Base-by-base conservation (phyloP, 2,329 filamentous ascomycete genomes). In the Sordariomycetes sp. region DNA sequence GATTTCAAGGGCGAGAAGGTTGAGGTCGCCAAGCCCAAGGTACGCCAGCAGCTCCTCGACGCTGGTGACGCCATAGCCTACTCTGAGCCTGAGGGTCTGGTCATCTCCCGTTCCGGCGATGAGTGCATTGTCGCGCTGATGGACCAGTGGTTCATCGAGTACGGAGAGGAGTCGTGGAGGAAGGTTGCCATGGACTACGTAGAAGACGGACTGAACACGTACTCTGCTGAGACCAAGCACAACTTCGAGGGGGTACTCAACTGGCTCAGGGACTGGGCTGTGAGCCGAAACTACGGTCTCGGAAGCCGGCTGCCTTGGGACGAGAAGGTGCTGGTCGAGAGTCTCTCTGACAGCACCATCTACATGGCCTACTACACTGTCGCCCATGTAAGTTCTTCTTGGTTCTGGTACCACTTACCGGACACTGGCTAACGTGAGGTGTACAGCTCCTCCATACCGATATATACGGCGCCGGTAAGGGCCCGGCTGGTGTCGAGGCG, bases 141-240 rank as follows among this genome's bases (percentile, higher is more conserved):
- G 68, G 93, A 97, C 66, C 94, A 99, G 74, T 99, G 94, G 92
- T 99, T 96, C 75, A 78, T 99, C 66, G 93, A 97, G 74, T 99
- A 99, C 68, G 94, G 94, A 61, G 89, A 92, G 73, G 89, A 90
- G 51, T 81, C 86, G 55, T 97, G 94, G 94, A 89, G 89, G 68
- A 75, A 88, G 62, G 78, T 81, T 51, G 90, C 88, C 16, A 77
- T 92, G 58, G 80, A 86, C 64, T 86, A 88, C 69, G 84, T 96
- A 53, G 81, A 82, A 58, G 84, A 86, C 67, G 81, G 79, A 59
- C 75, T 97, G 61, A 89, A 97, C 72, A 89, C 89, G 8, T 97
- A 89, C 74, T 83, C 79, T n/a, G 70, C 77, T 35, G 89, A 92
- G 69, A 87, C 90, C 54, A 87, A 85, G 72, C 83, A 92, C 69